These are phyloP conservation scores for Diutina rugosa DNA, from an alignment of 1,139 yeast genomes.

Conservation along the genomic window DNA sequence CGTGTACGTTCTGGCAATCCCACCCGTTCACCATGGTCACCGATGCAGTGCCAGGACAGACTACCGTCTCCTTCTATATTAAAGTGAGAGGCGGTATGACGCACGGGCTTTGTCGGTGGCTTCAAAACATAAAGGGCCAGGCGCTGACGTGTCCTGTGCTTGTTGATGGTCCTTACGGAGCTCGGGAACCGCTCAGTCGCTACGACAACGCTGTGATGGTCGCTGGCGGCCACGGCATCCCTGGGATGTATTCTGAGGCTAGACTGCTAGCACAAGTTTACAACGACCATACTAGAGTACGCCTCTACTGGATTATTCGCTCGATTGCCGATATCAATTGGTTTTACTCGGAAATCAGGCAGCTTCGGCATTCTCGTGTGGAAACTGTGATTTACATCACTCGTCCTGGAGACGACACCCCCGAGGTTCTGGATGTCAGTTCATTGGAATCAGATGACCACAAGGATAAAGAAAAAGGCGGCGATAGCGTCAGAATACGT, in stretches of 20 bases:
- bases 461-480: not conserved
- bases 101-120: conserved; percentile 8
- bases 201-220: conserved; percentile 24
- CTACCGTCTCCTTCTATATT: conserved; percentile 5
- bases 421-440: not conserved
- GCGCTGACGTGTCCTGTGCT: conserved; percentile 8
- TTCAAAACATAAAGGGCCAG: conserved; percentile 15
- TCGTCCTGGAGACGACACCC: conserved; percentile 12
- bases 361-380: conserved; percentile 17
- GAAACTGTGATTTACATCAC: conserved; percentile 31
- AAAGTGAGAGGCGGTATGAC: conserved; percentile 8
- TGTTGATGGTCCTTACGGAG: conserved; percentile 9
- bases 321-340: conserved; percentile 30
- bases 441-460: not conserved
- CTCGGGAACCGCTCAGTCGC: conserved; percentile 14
- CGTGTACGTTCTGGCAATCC: conserved; percentile 8
- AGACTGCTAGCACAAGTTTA: not conserved
- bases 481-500: not conserved
- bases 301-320: conserved; percentile 40
- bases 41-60: conserved; percentile 3
- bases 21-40: conserved; percentile 11
- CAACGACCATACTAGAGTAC: conserved; percentile 9
- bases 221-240: conserved; percentile 19
- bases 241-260: conserved; percentile 8
- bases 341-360: conserved; percentile 36